Evolutionary conservation across 176 grass and related monocot species (phyloP).

Genomic region (Paspalum vaginatum): DNA sequence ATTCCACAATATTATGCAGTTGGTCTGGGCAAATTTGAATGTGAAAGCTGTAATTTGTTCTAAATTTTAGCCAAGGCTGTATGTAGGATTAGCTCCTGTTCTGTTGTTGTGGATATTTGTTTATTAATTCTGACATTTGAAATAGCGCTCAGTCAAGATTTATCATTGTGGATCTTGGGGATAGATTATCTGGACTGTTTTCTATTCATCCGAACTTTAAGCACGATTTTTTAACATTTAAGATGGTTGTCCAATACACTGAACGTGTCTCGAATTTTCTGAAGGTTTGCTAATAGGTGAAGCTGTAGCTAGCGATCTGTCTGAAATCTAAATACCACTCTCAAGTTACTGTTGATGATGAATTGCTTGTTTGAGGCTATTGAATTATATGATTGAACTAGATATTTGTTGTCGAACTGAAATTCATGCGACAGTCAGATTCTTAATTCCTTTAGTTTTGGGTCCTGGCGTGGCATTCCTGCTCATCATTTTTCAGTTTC

Average conservation of each 20-base stretch:
- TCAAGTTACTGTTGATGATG: not conserved
- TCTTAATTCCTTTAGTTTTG: not conserved
- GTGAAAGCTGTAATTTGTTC: not conserved
- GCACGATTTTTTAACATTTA: not conserved
- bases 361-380: not conserved
- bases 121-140: not conserved
- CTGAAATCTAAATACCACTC: not conserved
- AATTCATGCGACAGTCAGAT: not conserved
- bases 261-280: not conserved
- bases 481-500: not conserved
- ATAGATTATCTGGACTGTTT: not conserved
- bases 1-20: not conserved
- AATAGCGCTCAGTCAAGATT: not conserved
- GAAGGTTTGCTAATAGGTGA: not conserved
- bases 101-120: conserved; percentile 1
- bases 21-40: not conserved
- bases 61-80: conserved; percentile 4
- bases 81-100: not conserved
- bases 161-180: not conserved
- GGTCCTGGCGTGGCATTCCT: not conserved
- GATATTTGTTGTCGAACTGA: not conserved
- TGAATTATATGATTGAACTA: not conserved
- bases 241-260: not conserved
- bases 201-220: not conserved
- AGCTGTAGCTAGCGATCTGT: not conserved